Percentiles rank a stretch among this genome's conserved stretches.
phyloP scores from a whole-genome alignment of 306 rosid species.

The Psophocarpus tetragonolobus region DNA sequence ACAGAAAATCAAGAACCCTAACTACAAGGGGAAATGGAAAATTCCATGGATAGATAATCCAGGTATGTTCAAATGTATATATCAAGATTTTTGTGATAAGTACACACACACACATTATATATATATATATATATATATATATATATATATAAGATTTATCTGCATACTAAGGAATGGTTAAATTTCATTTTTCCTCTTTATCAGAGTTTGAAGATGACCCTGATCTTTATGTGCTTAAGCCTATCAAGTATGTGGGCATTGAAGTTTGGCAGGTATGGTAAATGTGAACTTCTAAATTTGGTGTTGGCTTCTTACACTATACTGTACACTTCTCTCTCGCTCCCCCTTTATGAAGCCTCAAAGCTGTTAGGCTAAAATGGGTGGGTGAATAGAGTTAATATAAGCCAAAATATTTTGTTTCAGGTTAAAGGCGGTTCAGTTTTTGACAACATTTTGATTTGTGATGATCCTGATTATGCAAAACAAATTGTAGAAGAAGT shows the following conservation, averaged over 20 bases:
- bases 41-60: constrained; percentile 65
- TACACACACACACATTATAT: too few relatives aligned
- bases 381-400: constrained; percentile 7
- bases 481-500: constrained; percentile 57
- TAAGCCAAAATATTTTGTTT: constrained; percentile 27
- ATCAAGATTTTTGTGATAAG: constrained; percentile 24
- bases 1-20: constrained; percentile 55
- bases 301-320: constrained; percentile 6
- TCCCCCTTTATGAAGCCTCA: neutral
- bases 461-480: constrained; percentile 66
- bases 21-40: constrained; percentile 68
- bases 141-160: neutral
- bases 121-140: too few relatives aligned
- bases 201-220: constrained; percentile 67
- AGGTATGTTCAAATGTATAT: constrained; percentile 36
- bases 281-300: constrained; percentile 13
- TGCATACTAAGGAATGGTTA: constrained; percentile 5
- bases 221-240: constrained; percentile 63
- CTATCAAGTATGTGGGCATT: constrained; percentile 58
- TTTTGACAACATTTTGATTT: constrained; percentile 57
- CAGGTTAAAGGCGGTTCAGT: constrained; percentile 66
- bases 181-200: neutral
- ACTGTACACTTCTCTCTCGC: neutral
- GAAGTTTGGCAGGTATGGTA: constrained; percentile 70
- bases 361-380: constrained; percentile 24